Conservation (phyloP, 2,329 filamentous ascomycete species). For the Penicillium sp. region DNA sequence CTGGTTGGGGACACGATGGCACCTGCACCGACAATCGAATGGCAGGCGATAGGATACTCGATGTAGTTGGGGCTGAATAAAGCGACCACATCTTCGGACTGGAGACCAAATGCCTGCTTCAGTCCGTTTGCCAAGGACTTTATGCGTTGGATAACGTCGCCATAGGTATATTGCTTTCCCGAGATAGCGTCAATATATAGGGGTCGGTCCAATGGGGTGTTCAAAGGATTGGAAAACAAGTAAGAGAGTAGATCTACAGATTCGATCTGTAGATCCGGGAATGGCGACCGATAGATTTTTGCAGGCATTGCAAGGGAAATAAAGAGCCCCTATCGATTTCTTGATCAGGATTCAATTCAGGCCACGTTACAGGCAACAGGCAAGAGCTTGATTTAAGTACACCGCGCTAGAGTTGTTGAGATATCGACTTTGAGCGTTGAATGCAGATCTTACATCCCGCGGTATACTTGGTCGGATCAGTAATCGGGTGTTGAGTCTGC, state of each 20-base stretch:
- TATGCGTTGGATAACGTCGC: conserved; percentile 25
- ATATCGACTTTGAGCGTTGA: background rate
- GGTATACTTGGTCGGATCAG: background rate
- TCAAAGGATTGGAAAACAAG: conserved; percentile 30
- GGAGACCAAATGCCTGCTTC: conserved; percentile 23
- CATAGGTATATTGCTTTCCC: conserved; percentile 25
- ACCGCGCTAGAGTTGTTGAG: background rate
- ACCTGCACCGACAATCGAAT: conserved; percentile 26
- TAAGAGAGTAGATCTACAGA: conserved; percentile 29
- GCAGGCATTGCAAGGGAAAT: conserved; percentile 20
- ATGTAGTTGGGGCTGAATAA: conserved; percentile 32
- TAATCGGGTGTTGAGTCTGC: conserved; percentile 3
- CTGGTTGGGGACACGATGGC: conserved; percentile 26
- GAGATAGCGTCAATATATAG: conserved; percentile 26
- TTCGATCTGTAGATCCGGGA: conserved; percentile 26
- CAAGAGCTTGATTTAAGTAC: background rate
- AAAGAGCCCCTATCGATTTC: background rate
- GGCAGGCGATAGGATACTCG: conserved; percentile 28
- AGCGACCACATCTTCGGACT: conserved; percentile 25
- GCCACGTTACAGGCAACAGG: background rate
- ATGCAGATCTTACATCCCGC: background rate
- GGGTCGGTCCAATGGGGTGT: conserved; percentile 23
- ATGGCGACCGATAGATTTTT: conserved; percentile 27
- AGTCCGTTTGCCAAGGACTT: conserved; percentile 27
- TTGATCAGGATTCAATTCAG: background rate